These are phyloP conservation scores for Xylaria multiplex DNA, from an alignment of 2,329 filamentous ascomycete genomes.

Conservation along the genomic window DNA sequence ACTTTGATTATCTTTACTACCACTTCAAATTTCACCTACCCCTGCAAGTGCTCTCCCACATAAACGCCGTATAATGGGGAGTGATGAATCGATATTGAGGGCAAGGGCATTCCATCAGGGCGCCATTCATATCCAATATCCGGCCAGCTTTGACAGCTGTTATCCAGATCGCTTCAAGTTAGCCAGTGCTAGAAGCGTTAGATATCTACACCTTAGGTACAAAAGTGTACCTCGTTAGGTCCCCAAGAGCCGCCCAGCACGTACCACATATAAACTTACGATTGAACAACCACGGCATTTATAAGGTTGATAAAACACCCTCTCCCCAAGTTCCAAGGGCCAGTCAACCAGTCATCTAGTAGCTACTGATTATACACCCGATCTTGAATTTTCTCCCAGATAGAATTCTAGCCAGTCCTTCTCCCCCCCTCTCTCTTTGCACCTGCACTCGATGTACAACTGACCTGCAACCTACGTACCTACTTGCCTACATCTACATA, in stretches of 20 bases:
- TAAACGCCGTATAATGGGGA: constrained; percentile 3
- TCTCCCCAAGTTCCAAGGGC: constrained; percentile 15
- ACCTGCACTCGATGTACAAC: no score
- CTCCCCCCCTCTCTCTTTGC: no score
- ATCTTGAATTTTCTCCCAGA: no score
- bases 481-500: background rate
- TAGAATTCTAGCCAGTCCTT: no score
- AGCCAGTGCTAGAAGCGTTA: background rate
- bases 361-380: background rate
- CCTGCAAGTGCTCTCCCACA: constrained; percentile 2
- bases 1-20: background rate
- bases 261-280: background rate
- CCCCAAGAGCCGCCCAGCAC: background rate
- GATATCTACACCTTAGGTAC: constrained; percentile 14
- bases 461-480: background rate
- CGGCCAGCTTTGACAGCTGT: background rate
- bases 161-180: background rate
- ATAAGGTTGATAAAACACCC: background rate
- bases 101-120: constrained; percentile 5
- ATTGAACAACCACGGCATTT: constrained; percentile 8
- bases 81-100: background rate
- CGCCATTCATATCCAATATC: constrained; percentile 13
- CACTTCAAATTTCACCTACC: background rate
- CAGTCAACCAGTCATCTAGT: no score
- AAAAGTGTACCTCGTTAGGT: constrained; percentile 6